Evolutionary conservation across 768 basidiomycete species (phyloP), one percentile per base, ranked within the genome.

Genomic region (Tulasnella sp.): DNA sequence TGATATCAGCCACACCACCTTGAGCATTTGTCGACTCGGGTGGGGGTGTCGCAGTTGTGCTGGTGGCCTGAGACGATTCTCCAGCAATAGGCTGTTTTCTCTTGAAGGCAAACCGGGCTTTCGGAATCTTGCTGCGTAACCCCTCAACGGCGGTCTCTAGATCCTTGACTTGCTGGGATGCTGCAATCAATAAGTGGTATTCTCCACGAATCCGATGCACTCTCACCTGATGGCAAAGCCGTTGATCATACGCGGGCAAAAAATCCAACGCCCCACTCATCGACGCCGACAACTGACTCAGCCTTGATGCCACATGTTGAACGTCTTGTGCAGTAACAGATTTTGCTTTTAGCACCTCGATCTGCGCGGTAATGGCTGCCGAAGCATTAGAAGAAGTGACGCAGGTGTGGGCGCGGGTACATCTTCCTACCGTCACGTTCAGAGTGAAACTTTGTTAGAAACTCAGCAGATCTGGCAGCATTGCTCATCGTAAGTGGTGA

Each of bases 41-140:
- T 49, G 23, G 8, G 7, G 48, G 48, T n/a, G 41, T 6, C n/a
- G 41, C 9, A 43, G n/a, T n/a, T 43, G 41, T 6, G 17, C 17
- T n/a, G 6, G 41, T 6, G 7, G 6, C 41, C 17, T 7, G 5
- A 7, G 17, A 17, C 9, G 23, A 7, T 12, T 17, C 6, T 29
- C 21, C 8, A 49, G 23, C 48, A 6, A 17, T 25, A 9, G 41
- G 36, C n/a, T 39, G n/a, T 29, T 49, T 49, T 17, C 32, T 49
- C 48, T 49, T 49, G 34, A 49, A 49, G 7, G 48, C 48, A 25
- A 49, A 49, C n/a, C 48, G 48, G 17, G 48, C 9, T 49, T 49
- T 49, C 6, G 48, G 48, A 27, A 49, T 6, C 17, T 27, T 25
- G 5, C 32, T 17, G 9, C 48, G 21, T 17, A 25, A 17, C 17